Percentiles rank a stretch among this genome's conserved stretches.
Evolutionary conservation across 2,329 filamentous ascomycete species (phyloP).

Genomic region (Colletotrichum lentis): DNA sequence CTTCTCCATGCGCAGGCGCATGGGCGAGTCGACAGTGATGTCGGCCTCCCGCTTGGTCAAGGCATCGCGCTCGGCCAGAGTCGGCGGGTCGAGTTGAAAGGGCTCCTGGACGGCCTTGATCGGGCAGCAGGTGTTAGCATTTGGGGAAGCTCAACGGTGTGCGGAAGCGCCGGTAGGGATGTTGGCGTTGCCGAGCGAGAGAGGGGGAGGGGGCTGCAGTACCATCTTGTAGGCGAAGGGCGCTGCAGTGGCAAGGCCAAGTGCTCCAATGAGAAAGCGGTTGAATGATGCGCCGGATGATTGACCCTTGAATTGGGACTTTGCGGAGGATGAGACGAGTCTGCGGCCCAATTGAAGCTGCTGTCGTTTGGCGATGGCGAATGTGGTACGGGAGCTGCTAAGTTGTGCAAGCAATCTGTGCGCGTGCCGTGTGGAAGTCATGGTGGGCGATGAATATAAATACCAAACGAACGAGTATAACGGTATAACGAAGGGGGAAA

Average conservation of each 20-base stretch:
- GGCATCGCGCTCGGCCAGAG: constrained; percentile 86
- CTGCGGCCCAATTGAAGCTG: constrained; percentile 33
- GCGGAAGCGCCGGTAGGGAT: constrained; percentile 11
- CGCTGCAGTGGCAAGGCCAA: constrained; percentile 60
- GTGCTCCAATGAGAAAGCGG: constrained; percentile 45
- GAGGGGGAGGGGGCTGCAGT: constrained; percentile 39
- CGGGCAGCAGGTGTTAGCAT: constrained; percentile 27
- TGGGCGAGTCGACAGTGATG: constrained; percentile 81
- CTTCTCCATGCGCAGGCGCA: constrained; percentile 97
- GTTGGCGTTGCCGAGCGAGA: constrained; percentile 21
- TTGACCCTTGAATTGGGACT: constrained; percentile 33
- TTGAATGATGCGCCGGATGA: constrained; percentile 26
- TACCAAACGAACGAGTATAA: constrained; percentile 22
- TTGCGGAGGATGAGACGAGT: constrained; percentile 34
- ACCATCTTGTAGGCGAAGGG: constrained; percentile 69
- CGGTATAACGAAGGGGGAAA: constrained; percentile 3
- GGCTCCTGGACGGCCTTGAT: constrained; percentile 54
- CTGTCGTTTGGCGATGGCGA: constrained; percentile 22
- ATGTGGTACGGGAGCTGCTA: constrained; percentile 19
- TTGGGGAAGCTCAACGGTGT: constrained; percentile 23
- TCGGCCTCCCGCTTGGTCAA: constrained; percentile 80
- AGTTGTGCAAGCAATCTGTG: constrained; percentile 36
- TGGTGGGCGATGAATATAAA: constrained; percentile 28
- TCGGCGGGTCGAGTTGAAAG: constrained; percentile 65
- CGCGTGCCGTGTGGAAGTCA: constrained; percentile 22